These are phyloP conservation scores for Aspergillus persii DNA, from an alignment of 2,329 filamentous ascomycete genomes.

Conservation along the genomic window DNA sequence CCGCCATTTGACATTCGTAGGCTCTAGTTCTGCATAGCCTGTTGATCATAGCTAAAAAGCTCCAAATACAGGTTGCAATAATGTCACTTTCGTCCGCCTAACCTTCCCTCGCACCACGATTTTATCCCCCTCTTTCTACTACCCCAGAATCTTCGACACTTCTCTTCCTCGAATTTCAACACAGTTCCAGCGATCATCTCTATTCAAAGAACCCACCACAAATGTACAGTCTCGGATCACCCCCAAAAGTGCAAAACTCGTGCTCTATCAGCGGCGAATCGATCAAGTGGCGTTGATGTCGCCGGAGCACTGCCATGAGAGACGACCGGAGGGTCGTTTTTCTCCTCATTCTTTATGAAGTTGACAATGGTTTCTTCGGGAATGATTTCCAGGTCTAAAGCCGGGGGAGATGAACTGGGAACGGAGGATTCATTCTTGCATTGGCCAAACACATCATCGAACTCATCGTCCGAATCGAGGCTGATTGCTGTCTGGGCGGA, in stretches of 20 bases:
- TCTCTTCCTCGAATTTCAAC: no score
- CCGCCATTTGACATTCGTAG: no score
- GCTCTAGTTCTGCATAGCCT: no score
- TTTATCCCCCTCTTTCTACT: neutral
- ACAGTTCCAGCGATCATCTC: no score
- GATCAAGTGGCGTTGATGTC: neutral
- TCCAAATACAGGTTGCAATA: no score
- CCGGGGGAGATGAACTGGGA: neutral
- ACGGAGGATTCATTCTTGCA: neutral
- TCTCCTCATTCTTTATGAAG: no score
- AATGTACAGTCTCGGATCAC: neutral
- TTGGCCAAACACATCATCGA: neutral
- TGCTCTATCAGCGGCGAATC: constrained; percentile 1
- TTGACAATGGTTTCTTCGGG: neutral
- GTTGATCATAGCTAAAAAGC: no score
- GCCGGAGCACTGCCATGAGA: neutral
- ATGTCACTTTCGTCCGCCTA: no score
- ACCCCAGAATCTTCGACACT: no score
- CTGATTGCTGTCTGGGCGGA: neutral
- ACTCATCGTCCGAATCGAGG: neutral
- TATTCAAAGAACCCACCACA: no score
- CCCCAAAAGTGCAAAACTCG: neutral
- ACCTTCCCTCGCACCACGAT: neutral
- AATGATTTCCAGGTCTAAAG: neutral
- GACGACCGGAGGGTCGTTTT: no score